Conservation (phyloP, 1,139 yeast species). For the Hanseniaspora sp. region DNA sequence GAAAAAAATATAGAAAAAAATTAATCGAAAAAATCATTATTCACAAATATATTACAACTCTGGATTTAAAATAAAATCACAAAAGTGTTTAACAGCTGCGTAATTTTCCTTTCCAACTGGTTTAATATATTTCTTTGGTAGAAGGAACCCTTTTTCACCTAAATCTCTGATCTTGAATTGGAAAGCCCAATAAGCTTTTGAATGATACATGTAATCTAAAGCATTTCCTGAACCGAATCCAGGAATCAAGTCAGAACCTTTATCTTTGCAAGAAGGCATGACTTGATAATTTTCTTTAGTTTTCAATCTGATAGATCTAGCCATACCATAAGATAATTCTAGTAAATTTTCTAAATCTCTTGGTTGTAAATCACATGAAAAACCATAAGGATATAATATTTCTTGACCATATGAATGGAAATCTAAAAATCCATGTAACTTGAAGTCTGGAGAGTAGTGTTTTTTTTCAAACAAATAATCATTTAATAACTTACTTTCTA, state of each 20-base stretch:
- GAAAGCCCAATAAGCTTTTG: conserved; percentile 73
- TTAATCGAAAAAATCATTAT: neutral
- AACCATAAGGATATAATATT: conserved; percentile 72
- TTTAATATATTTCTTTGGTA: conserved; percentile 57
- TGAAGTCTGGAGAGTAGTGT: conserved; percentile 36
- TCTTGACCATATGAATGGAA: conserved; percentile 80
- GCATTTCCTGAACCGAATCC: conserved; percentile 74
- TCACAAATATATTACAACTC: conserved; percentile 20
- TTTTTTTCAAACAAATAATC: conserved; percentile 52
- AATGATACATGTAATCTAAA: conserved; percentile 73
- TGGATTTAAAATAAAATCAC: conserved; percentile 47
- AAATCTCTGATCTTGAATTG: conserved; percentile 73
- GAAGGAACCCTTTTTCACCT: conserved; percentile 71
- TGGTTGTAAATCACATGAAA: conserved; percentile 60
- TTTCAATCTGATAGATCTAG: conserved; percentile 55
- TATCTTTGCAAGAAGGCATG: conserved; percentile 67
- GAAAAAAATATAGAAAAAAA: neutral
- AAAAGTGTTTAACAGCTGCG: conserved; percentile 59
- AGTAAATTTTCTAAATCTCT: conserved; percentile 70
- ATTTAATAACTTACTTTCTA: conserved; percentile 57
- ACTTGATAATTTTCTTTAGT: conserved; percentile 59
- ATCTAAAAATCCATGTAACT: conserved; percentile 66
- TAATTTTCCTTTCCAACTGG: conserved; percentile 72
- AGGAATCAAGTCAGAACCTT: conserved; percentile 55
- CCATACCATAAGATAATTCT: conserved; percentile 70